Conservation (phyloP, 805 yeast species). For the Schwanniomyces pseudopolymorphus region DNA sequence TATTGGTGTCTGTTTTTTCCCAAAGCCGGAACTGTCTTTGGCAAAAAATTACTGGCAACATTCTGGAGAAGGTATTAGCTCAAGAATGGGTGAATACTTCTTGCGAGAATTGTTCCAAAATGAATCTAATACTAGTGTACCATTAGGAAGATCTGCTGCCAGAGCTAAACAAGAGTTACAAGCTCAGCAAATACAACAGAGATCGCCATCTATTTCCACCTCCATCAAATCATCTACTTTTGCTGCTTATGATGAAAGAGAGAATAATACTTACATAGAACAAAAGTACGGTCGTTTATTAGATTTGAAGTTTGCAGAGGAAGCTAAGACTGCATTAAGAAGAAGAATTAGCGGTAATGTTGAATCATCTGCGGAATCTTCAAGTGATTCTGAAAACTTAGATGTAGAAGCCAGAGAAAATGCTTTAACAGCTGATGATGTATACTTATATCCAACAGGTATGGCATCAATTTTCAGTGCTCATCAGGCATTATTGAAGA, state of each 20-base stretch:
- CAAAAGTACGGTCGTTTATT: constrained; percentile 89
- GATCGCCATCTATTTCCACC: constrained; percentile 32
- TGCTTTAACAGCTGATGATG: constrained; percentile 56
- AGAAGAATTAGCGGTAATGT: constrained; percentile 72
- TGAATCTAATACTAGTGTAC: constrained; percentile 4
- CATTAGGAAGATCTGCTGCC: background rate
- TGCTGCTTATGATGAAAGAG: constrained; percentile 38
- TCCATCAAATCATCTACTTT: constrained; percentile 21
- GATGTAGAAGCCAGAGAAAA: constrained; percentile 30
- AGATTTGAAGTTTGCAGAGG: constrained; percentile 70
- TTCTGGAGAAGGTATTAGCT: constrained; percentile 94
- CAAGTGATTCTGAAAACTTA: constrained; percentile 7
- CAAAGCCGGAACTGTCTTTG: constrained; percentile 52
- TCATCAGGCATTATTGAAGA: constrained; percentile 54
- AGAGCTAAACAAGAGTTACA: constrained; percentile 34
- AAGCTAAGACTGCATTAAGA: constrained; percentile 73
- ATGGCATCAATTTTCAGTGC: constrained; percentile 90
- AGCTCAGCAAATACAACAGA: constrained; percentile 28
- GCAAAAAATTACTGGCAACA: constrained; percentile 96
- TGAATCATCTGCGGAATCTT: constrained; percentile 31
- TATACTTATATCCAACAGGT: constrained; percentile 83
- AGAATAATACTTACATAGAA: constrained; percentile 70
- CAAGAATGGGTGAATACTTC: constrained; percentile 84
- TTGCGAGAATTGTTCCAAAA: constrained; percentile 52
- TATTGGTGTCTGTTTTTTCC: constrained; percentile 79